These are phyloP conservation scores for Senna siamea DNA, from an alignment of 306 rosid species.

Conservation along the genomic window DNA sequence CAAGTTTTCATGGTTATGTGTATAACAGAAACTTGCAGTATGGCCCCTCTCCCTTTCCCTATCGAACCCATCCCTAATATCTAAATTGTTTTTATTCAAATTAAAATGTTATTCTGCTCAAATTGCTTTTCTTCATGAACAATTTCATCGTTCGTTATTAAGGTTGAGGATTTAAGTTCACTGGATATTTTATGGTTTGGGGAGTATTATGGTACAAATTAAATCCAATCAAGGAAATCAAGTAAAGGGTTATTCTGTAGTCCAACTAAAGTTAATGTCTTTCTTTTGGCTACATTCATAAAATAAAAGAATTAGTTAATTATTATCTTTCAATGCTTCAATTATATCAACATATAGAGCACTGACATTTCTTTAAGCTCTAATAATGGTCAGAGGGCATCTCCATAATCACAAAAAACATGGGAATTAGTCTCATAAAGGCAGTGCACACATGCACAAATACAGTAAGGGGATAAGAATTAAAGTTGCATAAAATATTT, in stretches of 20 bases:
- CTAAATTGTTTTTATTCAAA: slow-evolving; percentile 5
- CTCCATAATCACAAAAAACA: slow-evolving; percentile 28
- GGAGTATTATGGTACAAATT: background rate
- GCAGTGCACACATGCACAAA: slow-evolving; percentile 36
- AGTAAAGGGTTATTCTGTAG: slow-evolving; percentile 22
- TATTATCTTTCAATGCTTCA: slow-evolving; percentile 14
- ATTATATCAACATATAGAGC: slow-evolving; percentile 8
- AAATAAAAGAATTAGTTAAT: background rate
- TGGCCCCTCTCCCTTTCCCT: slow-evolving; percentile 22
- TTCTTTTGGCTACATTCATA: slow-evolving; percentile 47
- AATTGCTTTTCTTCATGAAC: slow-evolving; percentile 28
- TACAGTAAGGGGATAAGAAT: slow-evolving; percentile 35
- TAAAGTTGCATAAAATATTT: slow-evolving; percentile 21
- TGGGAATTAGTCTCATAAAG: slow-evolving; percentile 27
- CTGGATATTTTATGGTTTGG: slow-evolving; percentile 27
- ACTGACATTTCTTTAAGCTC: slow-evolving; percentile 16
- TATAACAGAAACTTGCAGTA: slow-evolving; percentile 28
- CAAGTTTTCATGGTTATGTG: slow-evolving; percentile 24
- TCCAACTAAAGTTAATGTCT: no score
- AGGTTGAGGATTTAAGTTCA: slow-evolving; percentile 20
- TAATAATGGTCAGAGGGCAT: slow-evolving; percentile 22
- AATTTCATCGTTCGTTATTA: slow-evolving; percentile 19
- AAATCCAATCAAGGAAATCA: slow-evolving; percentile 30
- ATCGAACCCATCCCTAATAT: slow-evolving; percentile 1
- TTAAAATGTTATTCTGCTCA: background rate